These are phyloP conservation scores for Penicillium sp. DNA, from an alignment of 2,329 filamentous ascomycete species.

Conservation along the genomic window DNA sequence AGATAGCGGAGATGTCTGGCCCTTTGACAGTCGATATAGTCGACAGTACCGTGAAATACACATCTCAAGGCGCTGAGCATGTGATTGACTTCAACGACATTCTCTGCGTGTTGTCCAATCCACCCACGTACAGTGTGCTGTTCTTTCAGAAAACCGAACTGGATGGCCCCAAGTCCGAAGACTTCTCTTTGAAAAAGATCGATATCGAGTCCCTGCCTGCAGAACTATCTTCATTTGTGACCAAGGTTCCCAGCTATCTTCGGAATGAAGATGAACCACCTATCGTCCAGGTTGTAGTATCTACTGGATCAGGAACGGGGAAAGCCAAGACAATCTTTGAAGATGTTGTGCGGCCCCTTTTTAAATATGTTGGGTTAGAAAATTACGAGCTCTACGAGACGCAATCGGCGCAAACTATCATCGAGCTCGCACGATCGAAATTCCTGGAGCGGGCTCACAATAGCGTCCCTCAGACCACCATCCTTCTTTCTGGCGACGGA, in stretches of 20 bases:
- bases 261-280: slow-evolving; percentile 9
- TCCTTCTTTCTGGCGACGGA: slow-evolving; percentile 85
- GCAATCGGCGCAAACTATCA: slow-evolving; percentile 60
- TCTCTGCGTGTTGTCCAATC: slow-evolving; percentile 24
- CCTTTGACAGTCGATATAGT: slow-evolving; percentile 6
- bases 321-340: slow-evolving; percentile 57
- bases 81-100: slow-evolving; percentile 24
- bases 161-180: slow-evolving; percentile 1
- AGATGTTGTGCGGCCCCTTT: slow-evolving; percentile 55
- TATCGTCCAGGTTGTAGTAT: slow-evolving; percentile 62
- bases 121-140: slow-evolving; percentile 18
- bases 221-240: slow-evolving; percentile 15
- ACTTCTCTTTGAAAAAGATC: slow-evolving; percentile 16
- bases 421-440: slow-evolving; percentile 55
- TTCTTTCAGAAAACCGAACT: slow-evolving; percentile 18
- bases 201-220: slow-evolving; percentile 17
- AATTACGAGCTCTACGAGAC: slow-evolving; percentile 62
- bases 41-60: slow-evolving; percentile 20
- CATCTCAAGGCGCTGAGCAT: slow-evolving; percentile 11
- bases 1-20: not conserved
- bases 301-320: slow-evolving; percentile 63
- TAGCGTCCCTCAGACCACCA: slow-evolving; percentile 57
- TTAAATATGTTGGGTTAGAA: slow-evolving; percentile 47
- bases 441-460: slow-evolving; percentile 52
- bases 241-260: slow-evolving; percentile 25